Percentiles rank a stretch among this genome's conserved stretches.
Evolutionary conservation across 2,329 filamentous ascomycete genomes (phyloP).

Genomic region (Calonectria fujianensis): DNA sequence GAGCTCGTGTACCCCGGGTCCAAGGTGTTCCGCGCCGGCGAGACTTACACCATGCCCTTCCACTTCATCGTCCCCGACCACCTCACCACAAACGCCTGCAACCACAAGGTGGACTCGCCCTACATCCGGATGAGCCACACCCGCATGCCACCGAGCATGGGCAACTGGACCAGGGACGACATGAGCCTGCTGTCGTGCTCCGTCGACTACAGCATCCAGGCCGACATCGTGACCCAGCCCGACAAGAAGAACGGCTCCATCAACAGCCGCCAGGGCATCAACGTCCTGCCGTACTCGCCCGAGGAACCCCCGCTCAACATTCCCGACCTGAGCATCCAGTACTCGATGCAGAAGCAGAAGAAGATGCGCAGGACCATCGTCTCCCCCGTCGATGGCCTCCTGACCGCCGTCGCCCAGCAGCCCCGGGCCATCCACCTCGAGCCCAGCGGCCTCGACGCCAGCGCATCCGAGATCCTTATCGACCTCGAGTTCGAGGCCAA

Average conservation of each 20-base stretch:
- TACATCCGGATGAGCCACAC: slow-evolving; percentile 46
- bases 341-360: slow-evolving; percentile 43
- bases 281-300: slow-evolving; percentile 47
- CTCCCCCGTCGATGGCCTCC: slow-evolving; percentile 43
- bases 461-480: slow-evolving; percentile 41
- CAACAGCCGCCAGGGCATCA: slow-evolving; percentile 44
- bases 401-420: slow-evolving; percentile 48
- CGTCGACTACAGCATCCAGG: slow-evolving; percentile 46
- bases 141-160: slow-evolving; percentile 46
- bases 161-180: slow-evolving; percentile 50
- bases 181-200: slow-evolving; percentile 44
- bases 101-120: slow-evolving; percentile 37
- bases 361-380: slow-evolving; percentile 50
- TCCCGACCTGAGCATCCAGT: slow-evolving; percentile 46
- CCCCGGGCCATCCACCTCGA: slow-evolving; percentile 47
- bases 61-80: slow-evolving; percentile 51
- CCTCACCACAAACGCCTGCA: slow-evolving; percentile 46
- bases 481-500: slow-evolving; percentile 46
- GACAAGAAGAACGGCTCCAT: slow-evolving; percentile 35
- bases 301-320: slow-evolving; percentile 50
- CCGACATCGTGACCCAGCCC: slow-evolving; percentile 33
- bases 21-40: slow-evolving; percentile 41
- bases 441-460: slow-evolving; percentile 42
- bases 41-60: slow-evolving; percentile 49
- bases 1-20: slow-evolving; percentile 43